phyloP scores from a whole-genome alignment of 2,329 filamentous ascomycete genomes.

The Coniochaeta prunicola region DNA sequence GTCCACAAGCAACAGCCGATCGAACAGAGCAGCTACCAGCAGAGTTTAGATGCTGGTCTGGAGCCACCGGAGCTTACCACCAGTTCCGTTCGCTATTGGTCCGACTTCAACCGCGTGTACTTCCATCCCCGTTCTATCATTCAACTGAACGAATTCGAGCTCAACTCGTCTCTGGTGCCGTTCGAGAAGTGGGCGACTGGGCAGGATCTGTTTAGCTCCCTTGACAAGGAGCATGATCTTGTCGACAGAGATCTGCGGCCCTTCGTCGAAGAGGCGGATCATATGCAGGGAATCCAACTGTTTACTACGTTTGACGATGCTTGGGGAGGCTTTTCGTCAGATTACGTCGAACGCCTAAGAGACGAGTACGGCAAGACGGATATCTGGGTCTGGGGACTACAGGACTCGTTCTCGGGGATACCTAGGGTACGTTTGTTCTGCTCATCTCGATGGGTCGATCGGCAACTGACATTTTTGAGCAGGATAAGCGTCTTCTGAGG shows the following conservation, averaged over 20 bases:
- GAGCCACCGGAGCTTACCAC: slow-evolving; percentile 57
- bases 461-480: neutral
- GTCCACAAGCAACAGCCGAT: slow-evolving; percentile 65
- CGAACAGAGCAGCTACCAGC: slow-evolving; percentile 66
- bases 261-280: slow-evolving; percentile 89
- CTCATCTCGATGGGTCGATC: neutral
- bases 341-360: slow-evolving; percentile 68
- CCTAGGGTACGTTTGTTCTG: slow-evolving; percentile 36
- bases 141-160: slow-evolving; percentile 80
- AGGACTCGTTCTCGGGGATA: slow-evolving; percentile 49
- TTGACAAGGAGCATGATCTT: slow-evolving; percentile 77
- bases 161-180: slow-evolving; percentile 71
- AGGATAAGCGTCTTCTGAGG: slow-evolving; percentile 57
- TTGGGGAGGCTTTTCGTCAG: slow-evolving; percentile 70
- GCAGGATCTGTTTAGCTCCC: slow-evolving; percentile 63
- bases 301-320: slow-evolving; percentile 67
- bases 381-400: slow-evolving; percentile 81
- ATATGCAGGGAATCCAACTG: slow-evolving; percentile 80
- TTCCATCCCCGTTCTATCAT: slow-evolving; percentile 85
- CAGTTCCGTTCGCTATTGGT: slow-evolving; percentile 85
- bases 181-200: slow-evolving; percentile 73
- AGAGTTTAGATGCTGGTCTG: slow-evolving; percentile 66
- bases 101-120: slow-evolving; percentile 88
- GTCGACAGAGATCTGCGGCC: slow-evolving; percentile 84
- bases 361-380: slow-evolving; percentile 88